Base-by-base conservation (phyloP, 169 alveolate genomes). In the Eimeria acervulina region DNA sequence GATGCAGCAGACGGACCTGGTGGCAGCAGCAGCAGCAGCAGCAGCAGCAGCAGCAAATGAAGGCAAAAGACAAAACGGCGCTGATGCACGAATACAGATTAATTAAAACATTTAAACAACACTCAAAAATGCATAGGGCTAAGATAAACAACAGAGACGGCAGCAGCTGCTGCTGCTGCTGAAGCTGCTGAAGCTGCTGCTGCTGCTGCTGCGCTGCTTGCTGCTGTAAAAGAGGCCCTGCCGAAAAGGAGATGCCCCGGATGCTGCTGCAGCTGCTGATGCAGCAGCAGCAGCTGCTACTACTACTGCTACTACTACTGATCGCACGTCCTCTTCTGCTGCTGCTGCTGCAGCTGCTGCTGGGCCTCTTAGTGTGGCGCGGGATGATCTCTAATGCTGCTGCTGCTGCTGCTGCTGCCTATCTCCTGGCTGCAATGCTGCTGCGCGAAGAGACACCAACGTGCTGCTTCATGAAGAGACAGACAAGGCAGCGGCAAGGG, bases 401-500 rank as follows among this genome's bases (percentile, higher is more conserved):
- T 47, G 55, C 55, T 47, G 55, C 55, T 47, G 55, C 89, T 78
- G 88, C 88, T 15, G 38, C 38, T 17, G 89, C 23, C 33, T 19
- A 15, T 15, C 66, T 31, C 40, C 63, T 31, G 10, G 66, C 89
- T 78, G 59, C 63, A 17, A 17, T n/a, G 15, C 28, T 44, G 89
- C 89, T 78, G 89, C 59, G 38, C 89, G 33, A 78, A 78, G 33
- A 44, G 26, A 40, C 26, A 78, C 89, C 89, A 78, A 2, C 89
- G 89, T 13, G 89, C 89, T 44, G 89, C 89, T n/a, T 78, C 89
- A 31, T 78, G 89, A n/a, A 78, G 89, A 19, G 89, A 40, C 33
- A 78, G 44, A 12, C 38, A 8, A 23, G 89, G 89, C 21, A 78
- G 89, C 52, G 63, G 89, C 66, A 21, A 23, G 63, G 89, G 63